phyloP scores from a whole-genome alignment of 31 red algal species.

The Odonthalia washingtoniensis region DNA sequence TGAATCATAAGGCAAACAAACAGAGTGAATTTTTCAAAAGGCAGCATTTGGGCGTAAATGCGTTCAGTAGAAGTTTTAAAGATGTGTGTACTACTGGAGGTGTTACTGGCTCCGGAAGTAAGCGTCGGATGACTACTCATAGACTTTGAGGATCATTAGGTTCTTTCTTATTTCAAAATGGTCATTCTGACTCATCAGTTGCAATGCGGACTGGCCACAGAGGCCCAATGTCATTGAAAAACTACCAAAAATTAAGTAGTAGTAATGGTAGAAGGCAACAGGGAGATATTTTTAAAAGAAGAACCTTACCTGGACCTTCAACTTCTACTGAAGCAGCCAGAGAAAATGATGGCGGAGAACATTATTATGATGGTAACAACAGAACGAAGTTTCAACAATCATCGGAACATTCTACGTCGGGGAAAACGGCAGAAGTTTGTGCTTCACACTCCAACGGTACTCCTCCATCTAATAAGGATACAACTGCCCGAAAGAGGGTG shows the following conservation, averaged over 20 bases:
- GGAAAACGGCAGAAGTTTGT: no score
- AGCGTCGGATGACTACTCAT: conserved; percentile 2
- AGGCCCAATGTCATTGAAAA: not conserved
- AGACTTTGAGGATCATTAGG: not conserved
- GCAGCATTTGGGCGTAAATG: not conserved
- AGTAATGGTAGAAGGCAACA: not conserved
- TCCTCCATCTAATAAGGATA: no score
- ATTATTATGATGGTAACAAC: no score
- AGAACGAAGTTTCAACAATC: no score
- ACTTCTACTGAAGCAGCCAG: no score
- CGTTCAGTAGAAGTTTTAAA: not conserved
- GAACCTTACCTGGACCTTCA: no score
- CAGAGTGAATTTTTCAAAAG: not conserved
- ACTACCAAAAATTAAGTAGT: not conserved
- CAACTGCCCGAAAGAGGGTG: no score
- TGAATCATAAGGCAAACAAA: not conserved
- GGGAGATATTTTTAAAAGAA: conserved; percentile 1
- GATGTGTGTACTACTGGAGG: not conserved
- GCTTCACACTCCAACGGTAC: no score
- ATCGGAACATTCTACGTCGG: no score
- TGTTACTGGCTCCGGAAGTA: not conserved
- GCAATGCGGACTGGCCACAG: no score
- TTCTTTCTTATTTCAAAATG: not conserved
- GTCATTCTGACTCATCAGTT: not conserved
- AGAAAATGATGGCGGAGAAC: no score